Base-by-base conservation (phyloP, 2,329 filamentous ascomycete genomes). In the Ploettnerulaceae sp. region DNA sequence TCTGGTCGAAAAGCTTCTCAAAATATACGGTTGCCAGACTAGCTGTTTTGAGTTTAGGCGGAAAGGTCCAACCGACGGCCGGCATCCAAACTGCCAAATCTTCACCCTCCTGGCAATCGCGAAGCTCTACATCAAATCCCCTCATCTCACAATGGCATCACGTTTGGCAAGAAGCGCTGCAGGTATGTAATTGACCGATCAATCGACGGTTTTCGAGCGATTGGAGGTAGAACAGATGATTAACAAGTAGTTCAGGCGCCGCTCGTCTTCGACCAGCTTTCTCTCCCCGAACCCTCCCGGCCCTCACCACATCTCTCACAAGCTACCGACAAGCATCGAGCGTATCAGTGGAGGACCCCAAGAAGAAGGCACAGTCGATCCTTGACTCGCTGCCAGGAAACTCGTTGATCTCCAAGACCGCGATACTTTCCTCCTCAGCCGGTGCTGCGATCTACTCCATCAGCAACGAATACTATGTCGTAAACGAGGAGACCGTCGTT, bases 381-480 rank as follows among this genome's bases (percentile, higher is more conserved):
- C 76, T 98, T 66, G 89, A 98, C 65, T 76, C 90, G 56, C 80
- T 98, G 45, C 93, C 93, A 64, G 93, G 94, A 63, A 95, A 81
- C 80, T 91, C 79, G 66, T 76, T 96, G 57, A 75, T 95, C 67
- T 94, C 89, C 71, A 98, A 98, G 84, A 89, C 89, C 61, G 93
- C 93, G 65, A 91, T 96, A 68, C 85, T 98, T 65, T 97, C 91
- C 66, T 90, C 89, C 63, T 84, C 85, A 57, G 88, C 93, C 65
- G 91, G 86, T 73, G 72, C 95, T 62, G 90, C 87, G 65, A 80
- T 95, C 70, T 95, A 93, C 68, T 93, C 89, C 66, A 89, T 98
- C 74, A 94, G 87, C 83, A 98, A 95, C 75, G 93, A 98, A 81
- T 89, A 97, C 77, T 97, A 96, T 74, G 89, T 98, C 69, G 79